Percentiles rank a stretch among this genome's conserved stretches.
phyloP scores from a whole-genome alignment of 169 alveolate species.

The Plasmodium ovale region DNA sequence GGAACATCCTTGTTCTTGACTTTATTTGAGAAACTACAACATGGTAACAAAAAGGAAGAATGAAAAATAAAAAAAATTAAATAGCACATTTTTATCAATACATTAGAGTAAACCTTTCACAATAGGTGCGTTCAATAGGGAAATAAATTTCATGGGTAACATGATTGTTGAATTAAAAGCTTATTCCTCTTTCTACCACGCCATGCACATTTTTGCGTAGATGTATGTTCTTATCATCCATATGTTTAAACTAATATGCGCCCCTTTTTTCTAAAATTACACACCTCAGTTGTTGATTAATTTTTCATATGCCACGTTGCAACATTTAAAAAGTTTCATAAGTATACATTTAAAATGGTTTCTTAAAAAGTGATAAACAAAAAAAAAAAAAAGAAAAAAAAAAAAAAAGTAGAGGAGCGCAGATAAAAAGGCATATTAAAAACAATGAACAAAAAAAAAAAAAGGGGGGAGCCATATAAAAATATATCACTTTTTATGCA shows the following conservation, averaged over 20 bases:
- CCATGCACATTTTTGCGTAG: no score
- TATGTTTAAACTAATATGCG: neutral
- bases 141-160: no score
- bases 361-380: constrained; percentile 4
- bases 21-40: no score
- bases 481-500: neutral
- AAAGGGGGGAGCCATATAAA: no score
- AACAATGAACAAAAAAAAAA: neutral
- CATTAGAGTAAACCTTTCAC: neutral
- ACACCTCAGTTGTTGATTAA: neutral
- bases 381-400: neutral
- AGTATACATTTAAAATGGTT: constrained; percentile 7
- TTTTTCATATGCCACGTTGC: neutral
- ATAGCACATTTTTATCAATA: neutral
- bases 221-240: no score
- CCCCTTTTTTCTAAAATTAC: neutral
- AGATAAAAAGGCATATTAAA: neutral
- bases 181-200: no score
- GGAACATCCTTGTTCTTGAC: no score
- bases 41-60: neutral
- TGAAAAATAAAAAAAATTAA: no score
- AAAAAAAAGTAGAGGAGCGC: constrained; percentile 1
- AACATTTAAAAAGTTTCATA: constrained; percentile 1
- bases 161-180: neutral
- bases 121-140: neutral